Evolutionary conservation across 2,329 filamentous ascomycete species (phyloP).

Genomic region (Botrytis cinerea): DNA sequence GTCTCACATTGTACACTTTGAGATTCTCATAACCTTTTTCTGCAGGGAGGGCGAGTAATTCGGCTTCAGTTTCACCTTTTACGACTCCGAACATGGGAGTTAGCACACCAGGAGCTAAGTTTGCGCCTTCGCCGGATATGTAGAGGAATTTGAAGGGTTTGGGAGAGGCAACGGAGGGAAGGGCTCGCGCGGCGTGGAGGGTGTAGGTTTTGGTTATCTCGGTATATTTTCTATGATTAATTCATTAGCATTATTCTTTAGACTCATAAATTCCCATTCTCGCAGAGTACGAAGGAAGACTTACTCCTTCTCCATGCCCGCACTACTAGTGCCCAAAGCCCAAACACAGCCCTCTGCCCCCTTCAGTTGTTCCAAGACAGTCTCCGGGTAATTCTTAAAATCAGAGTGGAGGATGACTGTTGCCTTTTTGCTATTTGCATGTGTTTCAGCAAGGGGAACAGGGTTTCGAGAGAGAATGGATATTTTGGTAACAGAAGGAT

Average conservation of each 20-base stretch:
- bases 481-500: conserved; percentile 57
- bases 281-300: conserved; percentile 31
- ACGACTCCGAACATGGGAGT: conserved; percentile 61
- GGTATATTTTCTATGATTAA: conserved; percentile 56
- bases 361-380: conserved; percentile 59
- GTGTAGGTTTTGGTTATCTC: conserved; percentile 69
- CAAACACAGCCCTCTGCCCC: conserved; percentile 71
- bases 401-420: conserved; percentile 69
- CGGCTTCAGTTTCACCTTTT: conserved; percentile 67
- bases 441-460: conserved; percentile 61
- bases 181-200: conserved; percentile 62
- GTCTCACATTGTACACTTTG: conserved; percentile 58
- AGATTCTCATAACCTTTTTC: conserved; percentile 48
- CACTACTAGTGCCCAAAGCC: conserved; percentile 69
- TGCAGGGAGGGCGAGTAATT: conserved; percentile 54
- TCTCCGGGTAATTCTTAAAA: conserved; percentile 60
- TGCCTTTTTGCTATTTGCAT: conserved; percentile 53
- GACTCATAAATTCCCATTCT: background rate
- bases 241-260: background rate
- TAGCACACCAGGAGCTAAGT: conserved; percentile 55
- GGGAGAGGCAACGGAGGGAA: conserved; percentile 49
- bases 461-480: conserved; percentile 68
- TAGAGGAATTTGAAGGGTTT: conserved; percentile 69
- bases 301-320: conserved; percentile 59
- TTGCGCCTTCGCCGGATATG: conserved; percentile 61